These are phyloP conservation scores for Anisodus acutangulus DNA, from an alignment of 257 asterid species.

Conservation along the genomic window DNA sequence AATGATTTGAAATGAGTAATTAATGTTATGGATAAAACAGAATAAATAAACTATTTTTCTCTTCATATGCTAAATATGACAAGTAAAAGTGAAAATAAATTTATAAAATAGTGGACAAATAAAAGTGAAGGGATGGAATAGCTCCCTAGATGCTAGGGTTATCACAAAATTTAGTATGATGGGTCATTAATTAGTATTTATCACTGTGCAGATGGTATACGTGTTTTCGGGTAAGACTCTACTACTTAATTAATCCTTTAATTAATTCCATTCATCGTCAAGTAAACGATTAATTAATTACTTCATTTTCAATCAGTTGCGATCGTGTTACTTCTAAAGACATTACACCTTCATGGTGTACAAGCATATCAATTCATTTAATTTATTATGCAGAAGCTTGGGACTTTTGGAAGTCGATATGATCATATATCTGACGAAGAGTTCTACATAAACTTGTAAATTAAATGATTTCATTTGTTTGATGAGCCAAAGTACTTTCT, in stretches of 20 bases:
- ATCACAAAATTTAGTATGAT: background rate
- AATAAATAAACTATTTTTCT: too few species aligned
- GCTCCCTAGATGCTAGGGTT: background rate
- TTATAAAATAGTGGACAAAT: too few species aligned
- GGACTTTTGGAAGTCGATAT: background rate
- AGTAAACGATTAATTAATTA: background rate
- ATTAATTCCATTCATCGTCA: too few species aligned
- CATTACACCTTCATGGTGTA: background rate
- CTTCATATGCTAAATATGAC: too few species aligned
- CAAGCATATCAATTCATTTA: background rate
- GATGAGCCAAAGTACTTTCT: background rate
- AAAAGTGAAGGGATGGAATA: too few species aligned
- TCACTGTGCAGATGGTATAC: background rate
- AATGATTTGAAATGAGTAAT: too few species aligned
- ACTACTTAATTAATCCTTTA: background rate
- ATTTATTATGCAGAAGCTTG: too few species aligned
- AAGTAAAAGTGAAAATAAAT: too few species aligned
- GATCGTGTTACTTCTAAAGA: background rate
- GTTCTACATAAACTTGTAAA: background rate
- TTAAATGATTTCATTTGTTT: background rate
- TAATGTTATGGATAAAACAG: too few species aligned
- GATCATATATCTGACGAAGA: background rate
- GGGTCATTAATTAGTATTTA: background rate
- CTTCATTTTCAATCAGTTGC: background rate
- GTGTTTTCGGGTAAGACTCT: background rate